phyloP scores from a whole-genome alignment of 495 filamentous ascomycete species.

The Cenococcum geophilum region DNA sequence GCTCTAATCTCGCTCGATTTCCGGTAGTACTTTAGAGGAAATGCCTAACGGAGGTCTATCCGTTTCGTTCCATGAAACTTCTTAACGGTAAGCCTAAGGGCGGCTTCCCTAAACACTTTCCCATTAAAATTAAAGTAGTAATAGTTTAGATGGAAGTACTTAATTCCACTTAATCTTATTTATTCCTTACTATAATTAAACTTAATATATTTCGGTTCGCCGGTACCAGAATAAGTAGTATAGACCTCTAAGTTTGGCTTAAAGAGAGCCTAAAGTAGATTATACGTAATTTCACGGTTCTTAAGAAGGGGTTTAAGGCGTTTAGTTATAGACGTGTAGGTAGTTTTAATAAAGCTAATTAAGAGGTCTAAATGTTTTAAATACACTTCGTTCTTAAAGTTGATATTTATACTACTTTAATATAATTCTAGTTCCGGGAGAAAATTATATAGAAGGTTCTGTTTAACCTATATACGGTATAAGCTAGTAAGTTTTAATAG shows the following conservation, averaged over 20 bases:
- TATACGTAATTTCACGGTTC: neutral
- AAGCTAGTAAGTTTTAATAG: neutral
- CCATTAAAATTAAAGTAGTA: constrained; percentile 55
- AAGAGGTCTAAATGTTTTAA: neutral
- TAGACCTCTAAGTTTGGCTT: neutral
- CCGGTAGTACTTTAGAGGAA: constrained; percentile 51
- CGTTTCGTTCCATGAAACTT: constrained; percentile 49
- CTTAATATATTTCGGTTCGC: neutral
- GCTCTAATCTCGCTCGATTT: constrained; percentile 36
- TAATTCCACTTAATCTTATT: neutral
- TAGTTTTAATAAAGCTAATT: neutral
- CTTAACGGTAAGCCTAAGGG: constrained; percentile 39
- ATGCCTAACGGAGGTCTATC: constrained; percentile 49
- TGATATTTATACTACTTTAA: neutral
- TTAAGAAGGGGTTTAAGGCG: neutral
- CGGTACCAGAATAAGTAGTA: neutral
- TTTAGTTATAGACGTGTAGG: constrained; percentile 1
- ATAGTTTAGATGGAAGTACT: constrained; percentile 1
- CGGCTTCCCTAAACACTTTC: constrained; percentile 46
- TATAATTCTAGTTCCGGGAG: neutral
- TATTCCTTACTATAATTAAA: neutral
- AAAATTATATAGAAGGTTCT: neutral
- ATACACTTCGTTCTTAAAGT: neutral
- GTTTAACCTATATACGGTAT: neutral
- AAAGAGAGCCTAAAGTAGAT: neutral